phyloP scores from a whole-genome alignment of 805 yeast species.

The Candida schatavii region DNA sequence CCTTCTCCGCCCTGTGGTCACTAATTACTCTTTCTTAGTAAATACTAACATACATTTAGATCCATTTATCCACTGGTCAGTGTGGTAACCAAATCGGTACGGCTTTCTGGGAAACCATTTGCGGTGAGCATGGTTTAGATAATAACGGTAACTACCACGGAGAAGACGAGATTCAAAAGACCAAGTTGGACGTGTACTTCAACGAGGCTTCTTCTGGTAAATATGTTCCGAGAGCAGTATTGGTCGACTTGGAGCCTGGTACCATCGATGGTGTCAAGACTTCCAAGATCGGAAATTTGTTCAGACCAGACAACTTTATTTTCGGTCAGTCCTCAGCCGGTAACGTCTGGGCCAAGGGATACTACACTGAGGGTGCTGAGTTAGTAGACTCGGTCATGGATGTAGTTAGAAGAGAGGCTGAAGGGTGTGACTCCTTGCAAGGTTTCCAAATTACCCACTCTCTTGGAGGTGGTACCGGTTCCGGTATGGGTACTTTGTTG shows the following conservation, averaged over 20 bases:
- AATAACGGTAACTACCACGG: constrained; percentile 69
- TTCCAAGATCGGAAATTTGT: constrained; percentile 78
- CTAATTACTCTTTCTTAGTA: no score
- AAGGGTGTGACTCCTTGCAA: constrained; percentile 87
- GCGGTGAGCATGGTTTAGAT: constrained; percentile 84
- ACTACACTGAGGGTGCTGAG: constrained; percentile 96
- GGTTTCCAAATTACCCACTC: constrained; percentile 81
- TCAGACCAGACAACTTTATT: constrained; percentile 89
- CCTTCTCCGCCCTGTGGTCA: no score
- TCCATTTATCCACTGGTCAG: constrained; percentile 96
- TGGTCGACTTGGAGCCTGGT: constrained; percentile 92
- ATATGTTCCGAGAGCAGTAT: constrained; percentile 90
- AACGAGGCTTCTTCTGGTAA: constrained; percentile 84
- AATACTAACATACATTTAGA: constrained; percentile 40
- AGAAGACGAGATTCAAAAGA: constrained; percentile 39
- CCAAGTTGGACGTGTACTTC: constrained; percentile 77
- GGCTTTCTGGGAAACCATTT: constrained; percentile 90
- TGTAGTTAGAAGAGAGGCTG: constrained; percentile 90
- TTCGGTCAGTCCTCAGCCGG: constrained; percentile 93
- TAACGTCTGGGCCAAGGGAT: constrained; percentile 96
- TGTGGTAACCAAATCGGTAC: constrained; percentile 99
- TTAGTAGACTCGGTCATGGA: constrained; percentile 87
- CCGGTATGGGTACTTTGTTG: constrained; percentile 92
- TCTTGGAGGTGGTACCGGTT: constrained; percentile 84
- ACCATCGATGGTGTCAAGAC: constrained; percentile 83